phyloP scores from a whole-genome alignment of 2,329 filamentous ascomycete genomes.

The Venturia effusa region DNA sequence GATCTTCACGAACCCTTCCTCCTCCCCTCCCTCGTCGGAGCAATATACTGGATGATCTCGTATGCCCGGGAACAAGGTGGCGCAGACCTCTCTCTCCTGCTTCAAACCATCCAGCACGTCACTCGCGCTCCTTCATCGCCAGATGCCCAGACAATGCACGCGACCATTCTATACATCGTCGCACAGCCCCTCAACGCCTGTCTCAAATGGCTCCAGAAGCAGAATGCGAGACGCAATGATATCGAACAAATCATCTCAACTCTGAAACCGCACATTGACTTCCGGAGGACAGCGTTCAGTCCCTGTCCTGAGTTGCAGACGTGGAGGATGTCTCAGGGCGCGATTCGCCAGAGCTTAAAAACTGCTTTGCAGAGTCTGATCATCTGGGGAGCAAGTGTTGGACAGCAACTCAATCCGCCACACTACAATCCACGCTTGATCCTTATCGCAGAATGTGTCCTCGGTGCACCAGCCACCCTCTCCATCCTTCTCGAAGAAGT shows the following conservation, averaged over 20 bases:
- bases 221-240: constrained; percentile 56
- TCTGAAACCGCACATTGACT: constrained; percentile 47
- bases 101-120: constrained; percentile 62
- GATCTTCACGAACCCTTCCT: constrained; percentile 71
- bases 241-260: constrained; percentile 58
- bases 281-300: constrained; percentile 50
- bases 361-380: constrained; percentile 52
- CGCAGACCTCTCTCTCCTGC: constrained; percentile 54
- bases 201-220: constrained; percentile 54
- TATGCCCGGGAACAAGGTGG: constrained; percentile 56
- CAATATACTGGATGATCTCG: constrained; percentile 59
- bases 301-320: constrained; percentile 57
- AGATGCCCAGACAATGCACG: constrained; percentile 61
- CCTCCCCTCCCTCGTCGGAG: constrained; percentile 65
- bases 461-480: constrained; percentile 52
- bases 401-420: constrained; percentile 14
- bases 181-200: constrained; percentile 58
- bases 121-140: constrained; percentile 44
- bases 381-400: constrained; percentile 50
- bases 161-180: constrained; percentile 59
- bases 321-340: constrained; percentile 49
- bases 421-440: constrained; percentile 58
- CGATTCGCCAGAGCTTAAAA: constrained; percentile 46
- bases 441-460: constrained; percentile 47
- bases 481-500: constrained; percentile 57